Evolutionary conservation across 2,329 filamentous ascomycete genomes (phyloP).

Genomic region (Penicillium sp.): DNA sequence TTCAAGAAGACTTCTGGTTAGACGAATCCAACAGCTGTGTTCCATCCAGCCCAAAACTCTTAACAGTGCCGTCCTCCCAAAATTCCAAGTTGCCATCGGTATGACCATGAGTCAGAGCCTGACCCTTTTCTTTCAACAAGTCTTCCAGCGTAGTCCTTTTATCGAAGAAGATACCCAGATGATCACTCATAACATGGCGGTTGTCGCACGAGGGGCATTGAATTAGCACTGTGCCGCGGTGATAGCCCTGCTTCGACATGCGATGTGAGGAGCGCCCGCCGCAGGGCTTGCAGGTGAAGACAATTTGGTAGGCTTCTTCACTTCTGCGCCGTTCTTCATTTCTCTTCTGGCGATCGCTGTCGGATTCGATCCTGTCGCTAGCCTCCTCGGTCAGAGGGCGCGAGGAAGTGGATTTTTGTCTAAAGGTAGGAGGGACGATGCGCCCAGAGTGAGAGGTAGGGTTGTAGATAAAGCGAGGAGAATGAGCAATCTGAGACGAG

Average conservation of each 20-base stretch:
- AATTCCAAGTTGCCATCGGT: conserved; percentile 88
- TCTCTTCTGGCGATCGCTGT: conserved; percentile 37
- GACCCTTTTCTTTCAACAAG: conserved; percentile 48
- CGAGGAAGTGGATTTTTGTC: conserved; percentile 36
- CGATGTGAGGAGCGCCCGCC: conserved; percentile 76
- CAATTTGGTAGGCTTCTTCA: conserved; percentile 78
- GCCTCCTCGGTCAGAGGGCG: conserved; percentile 39
- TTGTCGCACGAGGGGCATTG: conserved; percentile 84
- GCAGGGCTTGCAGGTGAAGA: conserved; percentile 92
- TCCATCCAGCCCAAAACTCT: conserved; percentile 20
- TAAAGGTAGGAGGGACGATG: conserved; percentile 16
- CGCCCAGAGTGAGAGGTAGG: conserved; percentile 6
- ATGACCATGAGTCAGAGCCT: conserved; percentile 78
- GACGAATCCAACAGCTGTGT: conserved; percentile 12
- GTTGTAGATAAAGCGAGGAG: conserved; percentile 7
- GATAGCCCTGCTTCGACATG: conserved; percentile 93
- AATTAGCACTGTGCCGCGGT: conserved; percentile 84
- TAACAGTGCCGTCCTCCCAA: conserved; percentile 71
- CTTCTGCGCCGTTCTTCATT: conserved; percentile 42
- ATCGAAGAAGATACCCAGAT: conserved; percentile 65
- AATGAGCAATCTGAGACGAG: conserved; percentile 16
- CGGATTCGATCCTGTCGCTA: conserved; percentile 26
- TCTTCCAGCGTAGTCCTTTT: conserved; percentile 47
- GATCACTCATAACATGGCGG: conserved; percentile 88
- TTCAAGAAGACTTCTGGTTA: conserved; percentile 14